phyloP scores from a whole-genome alignment of 306 rosid species.

The Quercus suber region DNA sequence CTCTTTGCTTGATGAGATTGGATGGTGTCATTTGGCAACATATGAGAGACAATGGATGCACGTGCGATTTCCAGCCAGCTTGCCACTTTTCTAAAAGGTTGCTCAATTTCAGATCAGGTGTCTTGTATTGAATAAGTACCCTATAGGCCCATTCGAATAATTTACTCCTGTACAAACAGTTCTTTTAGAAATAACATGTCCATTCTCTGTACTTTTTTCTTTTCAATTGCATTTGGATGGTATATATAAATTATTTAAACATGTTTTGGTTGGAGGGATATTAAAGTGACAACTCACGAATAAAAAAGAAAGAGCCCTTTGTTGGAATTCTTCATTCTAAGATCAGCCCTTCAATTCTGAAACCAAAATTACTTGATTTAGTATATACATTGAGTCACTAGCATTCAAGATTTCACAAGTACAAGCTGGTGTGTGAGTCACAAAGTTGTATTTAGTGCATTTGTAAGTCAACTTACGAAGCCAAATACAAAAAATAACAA shows the following conservation, averaged over 20 bases:
- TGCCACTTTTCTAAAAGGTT: conserved; percentile 62
- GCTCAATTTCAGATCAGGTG: neutral
- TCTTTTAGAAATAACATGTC: neutral
- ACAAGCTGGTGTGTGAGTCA: too few relatives aligned
- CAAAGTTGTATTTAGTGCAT: too few relatives aligned
- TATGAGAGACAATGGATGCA: conserved; percentile 88
- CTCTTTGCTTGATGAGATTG: conserved; percentile 73
- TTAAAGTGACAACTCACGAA: too few relatives aligned
- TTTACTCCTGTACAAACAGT: neutral
- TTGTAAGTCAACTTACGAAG: too few relatives aligned
- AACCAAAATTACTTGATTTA: too few relatives aligned
- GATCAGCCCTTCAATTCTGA: too few relatives aligned
- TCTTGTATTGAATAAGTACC: neutral
- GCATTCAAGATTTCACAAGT: too few relatives aligned
- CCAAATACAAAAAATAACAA: too few relatives aligned
- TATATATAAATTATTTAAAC: neutral
- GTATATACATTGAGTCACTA: too few relatives aligned
- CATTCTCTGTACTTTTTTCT: neutral
- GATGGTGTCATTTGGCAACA: conserved; percentile 70
- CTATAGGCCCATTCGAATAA: conserved; percentile 30
- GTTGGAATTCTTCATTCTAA: too few relatives aligned
- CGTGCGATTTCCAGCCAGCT: conserved; percentile 76
- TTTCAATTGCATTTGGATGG: neutral
- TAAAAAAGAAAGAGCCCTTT: too few relatives aligned
- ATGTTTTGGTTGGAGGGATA: too few relatives aligned